A percentile compares a stretch with the other conserved stretches of the same genome.
These are phyloP conservation scores for Apiospora aurea DNA, from an alignment of 2,329 filamentous ascomycete genomes.

Conservation along the genomic window DNA sequence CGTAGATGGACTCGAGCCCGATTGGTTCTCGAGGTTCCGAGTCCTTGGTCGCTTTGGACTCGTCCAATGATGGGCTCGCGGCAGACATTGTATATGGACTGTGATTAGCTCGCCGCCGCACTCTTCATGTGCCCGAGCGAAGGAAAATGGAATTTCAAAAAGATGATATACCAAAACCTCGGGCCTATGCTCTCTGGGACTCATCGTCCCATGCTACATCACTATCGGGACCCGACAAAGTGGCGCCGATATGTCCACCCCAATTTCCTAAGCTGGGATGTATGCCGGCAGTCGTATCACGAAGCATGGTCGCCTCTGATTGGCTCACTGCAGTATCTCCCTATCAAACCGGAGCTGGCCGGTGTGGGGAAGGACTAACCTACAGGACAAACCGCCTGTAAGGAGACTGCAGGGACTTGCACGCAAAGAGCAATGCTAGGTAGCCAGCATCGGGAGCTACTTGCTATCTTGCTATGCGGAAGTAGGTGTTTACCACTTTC, in stretches of 20 bases:
- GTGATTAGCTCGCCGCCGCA: no score
- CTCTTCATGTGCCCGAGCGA: no score
- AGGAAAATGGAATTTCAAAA: no score
- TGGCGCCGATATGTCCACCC: background rate
- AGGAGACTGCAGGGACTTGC: background rate
- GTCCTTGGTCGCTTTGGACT: background rate
- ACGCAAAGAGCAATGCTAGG: background rate
- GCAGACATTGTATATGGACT: background rate
- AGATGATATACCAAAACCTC: no score
- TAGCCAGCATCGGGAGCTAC: no score
- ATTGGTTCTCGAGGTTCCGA: conserved; percentile 15
- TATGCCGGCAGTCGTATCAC: background rate
- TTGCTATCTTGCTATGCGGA: background rate
- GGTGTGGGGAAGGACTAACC: background rate
- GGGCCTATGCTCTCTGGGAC: no score
- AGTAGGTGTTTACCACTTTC: background rate
- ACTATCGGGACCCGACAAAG: background rate
- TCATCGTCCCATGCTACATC: no score
- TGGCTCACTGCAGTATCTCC: background rate
- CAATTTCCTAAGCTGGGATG: background rate
- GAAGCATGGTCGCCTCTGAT: background rate
- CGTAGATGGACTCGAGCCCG: background rate
- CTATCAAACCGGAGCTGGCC: conserved; percentile 23
- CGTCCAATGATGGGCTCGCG: conserved; percentile 10
- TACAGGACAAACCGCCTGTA: background rate